Percentiles rank a stretch among this genome's conserved stretches.
Conservation (phyloP, 768 basidiomycete genomes). For the Suillus placidus region DNA sequence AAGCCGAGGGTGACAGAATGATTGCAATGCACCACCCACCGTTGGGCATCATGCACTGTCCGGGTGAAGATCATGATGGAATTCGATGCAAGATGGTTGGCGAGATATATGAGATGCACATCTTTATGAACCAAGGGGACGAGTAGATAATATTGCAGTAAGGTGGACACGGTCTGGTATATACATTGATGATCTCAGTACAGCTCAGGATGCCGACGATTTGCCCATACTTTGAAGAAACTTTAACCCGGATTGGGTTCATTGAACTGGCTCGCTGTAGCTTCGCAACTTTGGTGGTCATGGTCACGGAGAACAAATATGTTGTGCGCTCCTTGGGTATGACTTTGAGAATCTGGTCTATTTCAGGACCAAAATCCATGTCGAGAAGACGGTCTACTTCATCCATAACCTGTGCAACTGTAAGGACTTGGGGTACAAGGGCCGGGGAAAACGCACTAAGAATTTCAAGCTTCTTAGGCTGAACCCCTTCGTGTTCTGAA, state of each 20-base stretch:
- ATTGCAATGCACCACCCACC: conserved; percentile 42
- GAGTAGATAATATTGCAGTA: conserved; percentile 95
- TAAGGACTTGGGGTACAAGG: conserved; percentile 6
- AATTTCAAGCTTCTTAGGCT: conserved; percentile 84
- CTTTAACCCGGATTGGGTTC: conserved; percentile 91
- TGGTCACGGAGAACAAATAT: conserved; percentile 96
- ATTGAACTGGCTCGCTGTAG: conserved; percentile 90
- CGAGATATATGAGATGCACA: conserved; percentile 84
- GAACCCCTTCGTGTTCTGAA: conserved; percentile 98
- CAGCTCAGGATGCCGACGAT: not conserved
- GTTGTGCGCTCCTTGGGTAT: conserved; percentile 95
- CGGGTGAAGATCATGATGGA: conserved; percentile 96
- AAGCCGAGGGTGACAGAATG: not conserved
- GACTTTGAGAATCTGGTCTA: conserved; percentile 95
- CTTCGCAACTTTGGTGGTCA: conserved; percentile 98
- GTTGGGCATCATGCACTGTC: conserved; percentile 91
- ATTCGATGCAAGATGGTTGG: conserved; percentile 87
- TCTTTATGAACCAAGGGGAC: conserved; percentile 93
- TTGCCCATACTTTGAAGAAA: conserved; percentile 79
- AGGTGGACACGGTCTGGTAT: conserved; percentile 94
- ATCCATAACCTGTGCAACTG: conserved; percentile 76
- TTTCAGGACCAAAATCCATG: conserved; percentile 94
- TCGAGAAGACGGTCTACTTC: conserved; percentile 96
- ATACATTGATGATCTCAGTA: conserved; percentile 44
- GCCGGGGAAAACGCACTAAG: conserved; percentile 55